Evolutionary conservation across 352 stramenopile species (phyloP).

Genomic region (Phytophthora uliginosa): DNA sequence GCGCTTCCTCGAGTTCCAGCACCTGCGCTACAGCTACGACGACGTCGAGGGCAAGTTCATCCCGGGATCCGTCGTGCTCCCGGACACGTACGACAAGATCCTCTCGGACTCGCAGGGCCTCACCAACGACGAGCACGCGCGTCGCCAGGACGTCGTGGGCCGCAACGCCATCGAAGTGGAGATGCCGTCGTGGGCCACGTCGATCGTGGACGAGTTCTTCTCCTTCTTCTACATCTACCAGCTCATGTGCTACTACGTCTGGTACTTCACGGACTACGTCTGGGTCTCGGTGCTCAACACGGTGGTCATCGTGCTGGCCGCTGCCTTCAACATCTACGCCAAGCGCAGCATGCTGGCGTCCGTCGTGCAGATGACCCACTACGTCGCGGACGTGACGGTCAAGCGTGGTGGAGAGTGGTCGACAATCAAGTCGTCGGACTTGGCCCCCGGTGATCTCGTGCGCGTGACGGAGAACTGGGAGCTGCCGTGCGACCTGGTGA

Average conservation of each 20-base stretch:
- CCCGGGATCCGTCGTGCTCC: conserved; percentile 57
- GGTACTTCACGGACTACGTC: conserved; percentile 79
- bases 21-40: conserved; percentile 72
- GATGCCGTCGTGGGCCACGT: conserved; percentile 64
- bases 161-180: conserved; percentile 71
- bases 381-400: conserved; percentile 74
- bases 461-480: conserved; percentile 73
- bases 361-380: conserved; percentile 74
- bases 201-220: conserved; percentile 75
- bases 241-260: conserved; percentile 91
- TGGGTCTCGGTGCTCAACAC: conserved; percentile 72
- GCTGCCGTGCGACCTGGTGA: conserved; percentile 76
- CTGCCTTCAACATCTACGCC: conserved; percentile 71
- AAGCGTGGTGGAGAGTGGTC: conserved; percentile 63
- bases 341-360: conserved; percentile 69
- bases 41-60: conserved; percentile 59
- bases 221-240: conserved; percentile 86
- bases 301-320: conserved; percentile 63
- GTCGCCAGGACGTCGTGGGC: conserved; percentile 60
- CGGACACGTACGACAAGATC: conserved; percentile 59
- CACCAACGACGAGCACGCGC: conserved; percentile 41
- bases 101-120: conserved; percentile 60
- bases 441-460: conserved; percentile 81
- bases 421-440: conserved; percentile 53
- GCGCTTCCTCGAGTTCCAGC: conserved; percentile 68